phyloP scores from a whole-genome alignment of 768 basidiomycete species.

The Tulasnella calospora region DNA sequence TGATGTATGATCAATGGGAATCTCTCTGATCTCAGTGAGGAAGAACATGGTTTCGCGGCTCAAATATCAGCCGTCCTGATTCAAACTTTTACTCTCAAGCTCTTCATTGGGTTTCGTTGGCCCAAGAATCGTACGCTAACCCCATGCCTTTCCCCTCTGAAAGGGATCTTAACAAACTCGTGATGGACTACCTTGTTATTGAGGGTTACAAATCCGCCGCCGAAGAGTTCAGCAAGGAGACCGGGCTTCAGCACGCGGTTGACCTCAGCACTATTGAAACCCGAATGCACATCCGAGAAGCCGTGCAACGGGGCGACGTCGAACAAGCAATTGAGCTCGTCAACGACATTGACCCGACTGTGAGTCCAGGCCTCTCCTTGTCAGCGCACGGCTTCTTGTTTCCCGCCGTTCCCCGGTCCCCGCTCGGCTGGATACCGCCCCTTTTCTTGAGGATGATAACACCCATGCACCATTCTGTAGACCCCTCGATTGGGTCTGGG shows the following conservation, averaged over 20 bases:
- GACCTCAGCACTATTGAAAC: conserved; percentile 92
- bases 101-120: conserved; percentile 32
- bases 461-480: conserved; percentile 99
- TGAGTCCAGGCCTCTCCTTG: conserved; percentile 43
- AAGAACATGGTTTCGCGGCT: neutral
- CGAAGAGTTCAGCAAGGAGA: conserved; percentile 88
- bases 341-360: conserved; percentile 96
- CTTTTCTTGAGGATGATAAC: conserved; percentile 67
- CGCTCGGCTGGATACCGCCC: conserved; percentile 4
- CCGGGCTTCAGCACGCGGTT: conserved; percentile 64
- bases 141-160: conserved; percentile 31
- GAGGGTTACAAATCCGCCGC: conserved; percentile 97
- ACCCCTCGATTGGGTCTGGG: conserved; percentile 62
- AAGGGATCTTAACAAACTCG: conserved; percentile 88
- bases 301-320: conserved; percentile 88
- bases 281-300: conserved; percentile 89
- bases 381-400: conserved; percentile 1
- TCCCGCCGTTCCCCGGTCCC: conserved; percentile 12
- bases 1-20: conserved; percentile 89
- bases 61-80: neutral
- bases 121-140: conserved; percentile 26
- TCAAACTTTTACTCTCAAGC: conserved; percentile 26
- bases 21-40: conserved; percentile 77
- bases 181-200: conserved; percentile 97
- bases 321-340: conserved; percentile 93